A percentile compares a stretch with the other conserved stretches of the same genome.
Evolutionary conservation across 2,329 filamentous ascomycete species (phyloP).

Genomic region (Hypocrella siamensis): DNA sequence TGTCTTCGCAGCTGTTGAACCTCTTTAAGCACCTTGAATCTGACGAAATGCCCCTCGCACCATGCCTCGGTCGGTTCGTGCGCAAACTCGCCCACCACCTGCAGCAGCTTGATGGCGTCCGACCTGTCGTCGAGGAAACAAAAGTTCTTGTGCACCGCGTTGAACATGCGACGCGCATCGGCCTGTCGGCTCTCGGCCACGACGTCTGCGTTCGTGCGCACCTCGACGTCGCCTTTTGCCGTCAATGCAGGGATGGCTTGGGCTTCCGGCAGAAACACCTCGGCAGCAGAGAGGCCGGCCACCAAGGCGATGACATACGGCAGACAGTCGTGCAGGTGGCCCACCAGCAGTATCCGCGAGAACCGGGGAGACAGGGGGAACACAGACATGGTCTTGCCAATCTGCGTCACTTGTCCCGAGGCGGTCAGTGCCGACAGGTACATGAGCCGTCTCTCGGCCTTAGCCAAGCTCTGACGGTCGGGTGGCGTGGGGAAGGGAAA

Average conservation of each 20-base stretch:
- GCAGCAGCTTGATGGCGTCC: slow-evolving; percentile 81
- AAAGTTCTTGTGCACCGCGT: slow-evolving; percentile 63
- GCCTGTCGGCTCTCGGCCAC: slow-evolving; percentile 56
- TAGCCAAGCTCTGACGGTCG: slow-evolving; percentile 56
- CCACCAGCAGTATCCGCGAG: slow-evolving; percentile 80
- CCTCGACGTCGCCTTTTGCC: slow-evolving; percentile 28
- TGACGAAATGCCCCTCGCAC: slow-evolving; percentile 72
- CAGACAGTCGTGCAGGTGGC: slow-evolving; percentile 66
- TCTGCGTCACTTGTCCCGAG: slow-evolving; percentile 58
- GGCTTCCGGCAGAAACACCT: slow-evolving; percentile 72
- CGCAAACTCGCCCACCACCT: slow-evolving; percentile 75
- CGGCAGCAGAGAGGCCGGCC: slow-evolving; percentile 72
- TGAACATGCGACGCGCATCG: slow-evolving; percentile 43
- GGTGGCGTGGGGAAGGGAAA: slow-evolving; percentile 95
- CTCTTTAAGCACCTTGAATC: slow-evolving; percentile 76
- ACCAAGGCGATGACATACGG: slow-evolving; percentile 81
- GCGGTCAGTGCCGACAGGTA: slow-evolving; percentile 69
- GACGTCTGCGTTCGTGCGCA: slow-evolving; percentile 51
- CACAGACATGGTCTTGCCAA: slow-evolving; percentile 68
- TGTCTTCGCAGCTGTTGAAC: slow-evolving; percentile 70
- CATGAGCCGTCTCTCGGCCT: slow-evolving; percentile 71
- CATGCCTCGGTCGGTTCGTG: slow-evolving; percentile 57
- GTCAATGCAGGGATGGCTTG: slow-evolving; percentile 50
- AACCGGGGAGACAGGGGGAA: slow-evolving; percentile 88
- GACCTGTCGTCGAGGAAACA: slow-evolving; percentile 66